Evolutionary conservation across 257 asterid species (phyloP).

Genomic region (Nicotiana tabacum): DNA sequence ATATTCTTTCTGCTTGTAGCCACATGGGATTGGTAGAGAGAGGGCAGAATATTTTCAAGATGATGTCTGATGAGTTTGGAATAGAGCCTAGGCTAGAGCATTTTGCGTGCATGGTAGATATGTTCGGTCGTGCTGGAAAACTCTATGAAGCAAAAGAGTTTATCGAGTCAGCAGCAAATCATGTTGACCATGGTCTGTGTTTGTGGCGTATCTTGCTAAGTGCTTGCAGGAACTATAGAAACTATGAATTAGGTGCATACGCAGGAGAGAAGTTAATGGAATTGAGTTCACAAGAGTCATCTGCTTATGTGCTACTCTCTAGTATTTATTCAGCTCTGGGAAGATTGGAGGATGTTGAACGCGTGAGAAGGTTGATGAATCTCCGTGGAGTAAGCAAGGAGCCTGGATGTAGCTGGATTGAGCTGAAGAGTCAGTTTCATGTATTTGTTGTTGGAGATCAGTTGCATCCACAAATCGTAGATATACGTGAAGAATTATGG

Average conservation of each 20-base stretch:
- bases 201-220: constrained; percentile 82
- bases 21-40: constrained; percentile 77
- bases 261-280: constrained; percentile 84
- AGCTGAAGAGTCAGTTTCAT: constrained; percentile 68
- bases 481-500: constrained; percentile 44
- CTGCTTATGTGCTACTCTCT: constrained; percentile 74
- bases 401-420: constrained; percentile 96
- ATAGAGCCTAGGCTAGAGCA: constrained; percentile 59
- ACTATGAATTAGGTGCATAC: constrained; percentile 76
- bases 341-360: constrained; percentile 48
- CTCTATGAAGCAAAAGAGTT: constrained; percentile 69
- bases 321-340: constrained; percentile 77
- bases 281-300: constrained; percentile 68
- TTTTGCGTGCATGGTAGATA: constrained; percentile 87
- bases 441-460: constrained; percentile 75
- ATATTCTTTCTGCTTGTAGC: constrained; percentile 77
- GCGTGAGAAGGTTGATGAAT: constrained; percentile 67
- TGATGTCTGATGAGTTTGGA: constrained; percentile 49
- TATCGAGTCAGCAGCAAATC: constrained; percentile 42
- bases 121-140: constrained; percentile 80
- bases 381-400: constrained; percentile 63
- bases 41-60: constrained; percentile 56
- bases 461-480: constrained; percentile 56
- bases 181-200: constrained; percentile 55
- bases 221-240: constrained; percentile 61